A percentile compares a stretch with the other conserved stretches of the same genome.
Evolutionary conservation across 2,329 filamentous ascomycete genomes (phyloP).

Genomic region (Fusarium anthophilum): DNA sequence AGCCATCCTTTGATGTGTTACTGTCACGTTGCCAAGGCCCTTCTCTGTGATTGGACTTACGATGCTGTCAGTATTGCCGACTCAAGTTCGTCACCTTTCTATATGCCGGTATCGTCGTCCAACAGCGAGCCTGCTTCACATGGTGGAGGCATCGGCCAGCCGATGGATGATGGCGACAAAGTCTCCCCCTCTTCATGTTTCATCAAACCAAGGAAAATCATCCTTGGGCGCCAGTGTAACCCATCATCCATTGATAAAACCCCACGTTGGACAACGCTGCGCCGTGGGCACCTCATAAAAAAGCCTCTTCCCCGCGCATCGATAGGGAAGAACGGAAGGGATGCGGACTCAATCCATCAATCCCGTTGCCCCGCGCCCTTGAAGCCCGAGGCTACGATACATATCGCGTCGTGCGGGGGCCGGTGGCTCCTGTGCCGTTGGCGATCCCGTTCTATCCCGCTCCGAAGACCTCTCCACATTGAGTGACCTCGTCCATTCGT

Average conservation of each 20-base stretch:
- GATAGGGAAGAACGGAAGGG: slow-evolving; percentile 20
- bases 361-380: slow-evolving; percentile 41
- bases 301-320: slow-evolving; percentile 33
- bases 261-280: slow-evolving; percentile 43
- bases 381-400: slow-evolving; percentile 37
- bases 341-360: slow-evolving; percentile 36
- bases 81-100: slow-evolving; percentile 17
- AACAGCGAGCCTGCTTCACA: slow-evolving; percentile 22
- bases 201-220: slow-evolving; percentile 30
- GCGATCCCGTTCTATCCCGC: slow-evolving; percentile 44
- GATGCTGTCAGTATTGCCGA: slow-evolving; percentile 33
- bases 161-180: slow-evolving; percentile 20
- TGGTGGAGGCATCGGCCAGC: slow-evolving; percentile 27
- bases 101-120: slow-evolving; percentile 29
- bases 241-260: slow-evolving; percentile 43
- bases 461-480: slow-evolving; percentile 30
- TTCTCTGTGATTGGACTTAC: slow-evolving; percentile 38
- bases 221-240: slow-evolving; percentile 25
- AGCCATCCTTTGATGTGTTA: slow-evolving; percentile 23
- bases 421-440: slow-evolving; percentile 32
- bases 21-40: slow-evolving; percentile 39
- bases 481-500: slow-evolving; percentile 34
- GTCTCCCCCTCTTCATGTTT: slow-evolving; percentile 28
- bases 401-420: slow-evolving; percentile 39
- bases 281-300: slow-evolving; percentile 35